Evolutionary conservation across 805 yeast species (phyloP).

Genomic region (Candida adriatica): DNA sequence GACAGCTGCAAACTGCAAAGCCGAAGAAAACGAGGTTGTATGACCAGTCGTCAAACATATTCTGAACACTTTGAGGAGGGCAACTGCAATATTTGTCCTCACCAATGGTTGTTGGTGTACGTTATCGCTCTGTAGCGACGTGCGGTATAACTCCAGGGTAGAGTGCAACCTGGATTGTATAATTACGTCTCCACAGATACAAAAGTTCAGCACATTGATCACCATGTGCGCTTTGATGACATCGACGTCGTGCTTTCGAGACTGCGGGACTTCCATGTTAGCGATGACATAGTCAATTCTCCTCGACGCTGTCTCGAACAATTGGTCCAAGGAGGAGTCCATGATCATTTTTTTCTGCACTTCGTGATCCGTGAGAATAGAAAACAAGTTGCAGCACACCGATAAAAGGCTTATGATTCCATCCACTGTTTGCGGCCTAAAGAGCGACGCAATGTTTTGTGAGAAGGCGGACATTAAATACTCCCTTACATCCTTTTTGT

Average conservation of each 20-base stretch:
- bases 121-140: constrained; percentile 1
- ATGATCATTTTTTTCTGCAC: constrained; percentile 17
- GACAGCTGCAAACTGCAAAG: constrained; percentile 9
- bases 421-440: constrained; percentile 11
- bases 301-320: constrained; percentile 20
- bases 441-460: constrained; percentile 7
- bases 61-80: constrained; percentile 6
- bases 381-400: constrained; percentile 16
- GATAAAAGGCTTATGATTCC: constrained; percentile 11
- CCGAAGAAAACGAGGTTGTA: constrained; percentile 2
- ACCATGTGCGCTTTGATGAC: constrained; percentile 18
- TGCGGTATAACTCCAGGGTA: constrained; percentile 10
- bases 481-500: constrained; percentile 13
- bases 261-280: constrained; percentile 1
- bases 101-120: constrained; percentile 7
- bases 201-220: constrained; percentile 12
- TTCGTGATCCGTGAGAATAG: constrained; percentile 18
- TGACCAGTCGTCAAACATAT: constrained; percentile 3
- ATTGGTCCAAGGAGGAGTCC: constrained; percentile 17
- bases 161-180: constrained; percentile 11
- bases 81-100: constrained; percentile 6
- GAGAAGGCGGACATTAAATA: constrained; percentile 14
- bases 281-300: constrained; percentile 17
- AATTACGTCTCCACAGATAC: constrained; percentile 12
- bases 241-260: constrained; percentile 8